Evolutionary conservation across 2,329 filamentous ascomycete species (phyloP), one percentile per base, ranked within the genome.

Genomic region (Trichoderma sp.): DNA sequence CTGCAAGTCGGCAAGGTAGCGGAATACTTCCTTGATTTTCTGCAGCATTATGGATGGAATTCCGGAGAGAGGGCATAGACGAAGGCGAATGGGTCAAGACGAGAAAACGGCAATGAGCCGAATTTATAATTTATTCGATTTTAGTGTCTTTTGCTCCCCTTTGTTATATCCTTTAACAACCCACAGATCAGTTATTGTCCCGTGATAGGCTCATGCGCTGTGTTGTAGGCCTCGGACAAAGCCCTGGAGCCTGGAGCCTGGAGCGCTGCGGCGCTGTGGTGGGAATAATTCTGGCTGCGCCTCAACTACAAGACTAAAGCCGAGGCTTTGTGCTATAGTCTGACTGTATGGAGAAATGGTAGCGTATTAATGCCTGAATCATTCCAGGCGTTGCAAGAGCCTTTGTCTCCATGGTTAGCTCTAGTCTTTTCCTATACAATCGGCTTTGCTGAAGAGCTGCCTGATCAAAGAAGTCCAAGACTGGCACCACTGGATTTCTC

Each of bases 161-260:
- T 53, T 21, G 9, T 53, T 53, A 35, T 45, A 45, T 41, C 63
- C 59, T 63, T 31, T 38, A 16, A 69, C 45, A 35, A 11, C 21
- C 45, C 50, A 33, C 18, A 24, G 9, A 35, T 21, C 21, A 18
- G 2, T 18, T 27, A 27, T 41, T 41, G 12, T 18, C 4, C 35
- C 16, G 18, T 38, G 33, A 27, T 41, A 24, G 50, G n/a, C 50
- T 24, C 21, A 21, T 24, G 50, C 27, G 38, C 16, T 41, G 6
- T 62, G 67, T 27, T 50, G 41, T 64, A 24, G 21, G 71, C 71
- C 41, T 38, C 9, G 38, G 53, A 16, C 27, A 73, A 65, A 24
- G 71, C 71, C 69, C 56, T 73, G 71, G 16, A 73, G 71, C 69
- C 56, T 73, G 71, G 16, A 73, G 71, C 71, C 69, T 73, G 11